phyloP scores from a whole-genome alignment of 2,329 filamentous ascomycete genomes.

The Coniochaeta sp. region DNA sequence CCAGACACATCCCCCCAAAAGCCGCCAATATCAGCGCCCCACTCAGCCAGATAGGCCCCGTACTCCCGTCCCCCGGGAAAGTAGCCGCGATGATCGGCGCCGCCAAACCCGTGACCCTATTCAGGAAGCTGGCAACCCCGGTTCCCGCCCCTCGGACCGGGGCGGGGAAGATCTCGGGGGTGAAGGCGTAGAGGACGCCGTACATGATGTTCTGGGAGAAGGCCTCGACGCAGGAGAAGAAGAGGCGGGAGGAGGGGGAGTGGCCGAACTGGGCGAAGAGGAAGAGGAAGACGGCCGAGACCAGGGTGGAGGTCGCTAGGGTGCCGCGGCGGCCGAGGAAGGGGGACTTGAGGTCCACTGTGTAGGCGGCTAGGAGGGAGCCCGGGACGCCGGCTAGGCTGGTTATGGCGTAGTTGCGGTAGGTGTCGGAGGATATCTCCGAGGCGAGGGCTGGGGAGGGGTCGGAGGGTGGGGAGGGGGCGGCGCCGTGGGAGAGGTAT shows the following conservation, averaged over 20 bases:
- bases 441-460: constrained; percentile 23
- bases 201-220: constrained; percentile 74
- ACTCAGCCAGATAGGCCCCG: constrained; percentile 49
- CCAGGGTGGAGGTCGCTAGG: constrained; percentile 57
- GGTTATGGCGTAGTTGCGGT: constrained; percentile 78
- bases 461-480: constrained; percentile 21
- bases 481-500: constrained; percentile 57
- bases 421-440: constrained; percentile 42
- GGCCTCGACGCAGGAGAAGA: constrained; percentile 60
- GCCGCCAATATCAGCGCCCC: constrained; percentile 49
- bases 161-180: constrained; percentile 68
- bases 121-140: constrained; percentile 65
- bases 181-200: constrained; percentile 69
- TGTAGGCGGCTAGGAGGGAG: constrained; percentile 64
- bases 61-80: constrained; percentile 49
- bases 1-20: constrained; percentile 50
- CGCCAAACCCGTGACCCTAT: constrained; percentile 58
- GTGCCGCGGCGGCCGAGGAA: constrained; percentile 64
- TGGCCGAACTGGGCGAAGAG: constrained; percentile 54
- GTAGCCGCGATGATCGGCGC: constrained; percentile 62
- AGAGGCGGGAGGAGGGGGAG: constrained; percentile 50
- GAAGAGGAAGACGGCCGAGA: constrained; percentile 63
- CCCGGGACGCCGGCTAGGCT: constrained; percentile 71
- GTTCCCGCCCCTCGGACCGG: constrained; percentile 65
- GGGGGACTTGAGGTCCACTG: constrained; percentile 57